Conservation (phyloP, 352 stramenopile genomes). For the Saprolegnia parasitica region DNA sequence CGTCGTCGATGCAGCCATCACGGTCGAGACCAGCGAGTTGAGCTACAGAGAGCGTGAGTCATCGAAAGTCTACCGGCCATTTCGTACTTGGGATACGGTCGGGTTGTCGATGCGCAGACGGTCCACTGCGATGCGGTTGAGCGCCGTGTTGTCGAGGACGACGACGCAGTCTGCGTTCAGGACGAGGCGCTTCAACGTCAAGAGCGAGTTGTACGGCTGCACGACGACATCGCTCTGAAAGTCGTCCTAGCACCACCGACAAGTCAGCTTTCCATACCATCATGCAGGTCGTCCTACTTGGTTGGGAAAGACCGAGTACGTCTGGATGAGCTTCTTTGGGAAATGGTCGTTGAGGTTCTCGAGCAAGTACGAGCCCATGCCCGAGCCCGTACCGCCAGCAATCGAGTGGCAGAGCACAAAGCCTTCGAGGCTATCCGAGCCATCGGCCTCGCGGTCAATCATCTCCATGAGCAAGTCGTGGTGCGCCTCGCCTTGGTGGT, state of each 20-base stretch:
- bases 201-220: conserved; percentile 99
- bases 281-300: conserved; percentile 42
- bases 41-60: conserved; percentile 44
- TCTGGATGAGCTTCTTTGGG: conserved; percentile 99
- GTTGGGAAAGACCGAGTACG: conserved; percentile 99
- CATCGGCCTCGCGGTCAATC: conserved; percentile 98
- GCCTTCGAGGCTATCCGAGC: conserved; percentile 92
- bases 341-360: conserved; percentile 99
- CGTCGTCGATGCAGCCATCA: conserved; percentile 98
- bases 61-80: too few relatives aligned
- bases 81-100: conserved; percentile 85
- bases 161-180: conserved; percentile 98
- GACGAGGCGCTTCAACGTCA: conserved; percentile 97
- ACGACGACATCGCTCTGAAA: conserved; percentile 97
- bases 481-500: conserved; percentile 89
- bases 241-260: conserved; percentile 39
- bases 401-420: conserved; percentile 99
- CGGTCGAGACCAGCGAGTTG: conserved; percentile 98
- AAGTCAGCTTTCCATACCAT: neutral
- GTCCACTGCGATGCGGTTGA: conserved; percentile 96
- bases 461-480: conserved; percentile 99
- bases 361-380: conserved; percentile 99
- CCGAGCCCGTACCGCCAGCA: conserved; percentile 96
- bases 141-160: conserved; percentile 98
- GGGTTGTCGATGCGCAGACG: conserved; percentile 95